Evolutionary conservation across 1,284 basidiomycete genomes (phyloP), one percentile per base, ranked within the genome.

Genomic region (Ganoderma sp.): DNA sequence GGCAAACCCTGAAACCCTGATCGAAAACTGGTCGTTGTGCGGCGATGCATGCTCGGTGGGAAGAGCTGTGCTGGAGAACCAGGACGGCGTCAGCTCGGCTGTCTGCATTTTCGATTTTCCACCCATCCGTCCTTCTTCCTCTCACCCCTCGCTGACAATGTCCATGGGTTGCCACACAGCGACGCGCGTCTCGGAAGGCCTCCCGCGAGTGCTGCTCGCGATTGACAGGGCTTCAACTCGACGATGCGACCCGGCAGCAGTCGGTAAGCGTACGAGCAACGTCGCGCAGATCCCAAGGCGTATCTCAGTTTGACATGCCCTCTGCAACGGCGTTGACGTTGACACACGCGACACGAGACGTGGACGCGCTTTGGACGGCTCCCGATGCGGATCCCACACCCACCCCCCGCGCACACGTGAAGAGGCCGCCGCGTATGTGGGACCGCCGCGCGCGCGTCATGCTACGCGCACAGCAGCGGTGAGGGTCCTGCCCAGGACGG

Each of bases 381-480:
- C 68, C 62, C 63, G 60, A 58, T 41, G 65, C 65, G 61, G 32
- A 50, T 71, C 70, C 66, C 70, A 71, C 70, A 66, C 65, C 37
- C 65, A 42, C 22, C 25, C 56, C 48, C 48, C 25, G 43, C 22
- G 25, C 69, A 64, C 67, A 43, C 59, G 66, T 10, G 37, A 50
- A 58, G 57, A 60, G 66, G 61, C 68, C 32, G 68, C 68, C 65
- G 68, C 65, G 68, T 50, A 64, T 64, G 62, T 69, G 64, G 68
- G 67, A 66, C 43, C 32, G 28, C 52, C 52, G 25, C 28, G 5
- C 17, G 41, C 19, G 19, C 56, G 28, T 25, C 59, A 39, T 43
- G 15, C 39, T 28, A 60, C 25, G 39, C 42, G 67, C 59, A 42
- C 63, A 61, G 67, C 59, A 58, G 60, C 25, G 17, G 25, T 32